These are phyloP conservation scores for Coemansia aciculifera DNA, from an alignment of 192 early-diverging fungal genomes.

Conservation along the genomic window DNA sequence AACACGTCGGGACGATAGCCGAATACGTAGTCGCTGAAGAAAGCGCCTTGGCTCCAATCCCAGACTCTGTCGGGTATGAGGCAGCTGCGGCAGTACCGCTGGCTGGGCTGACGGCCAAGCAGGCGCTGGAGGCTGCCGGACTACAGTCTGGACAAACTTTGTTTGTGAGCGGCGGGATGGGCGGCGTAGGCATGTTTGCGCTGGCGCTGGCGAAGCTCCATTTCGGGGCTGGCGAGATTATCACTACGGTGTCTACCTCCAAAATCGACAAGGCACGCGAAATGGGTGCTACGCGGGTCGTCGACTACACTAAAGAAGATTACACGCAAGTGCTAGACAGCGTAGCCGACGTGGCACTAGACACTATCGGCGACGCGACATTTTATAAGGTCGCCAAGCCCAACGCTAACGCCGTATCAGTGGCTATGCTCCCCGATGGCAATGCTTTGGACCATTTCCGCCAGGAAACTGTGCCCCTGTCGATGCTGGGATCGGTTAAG, in stretches of 20 bases:
- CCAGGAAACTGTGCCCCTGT: constrained; percentile 9
- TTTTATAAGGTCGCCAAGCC: constrained; percentile 36
- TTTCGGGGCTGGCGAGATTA: constrained; percentile 46
- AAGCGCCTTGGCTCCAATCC: constrained; percentile 29
- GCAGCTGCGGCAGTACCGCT: constrained; percentile 57
- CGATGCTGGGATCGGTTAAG: constrained; percentile 7
- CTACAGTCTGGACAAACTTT: constrained; percentile 28
- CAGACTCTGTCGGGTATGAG: constrained; percentile 32
- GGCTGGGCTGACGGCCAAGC: constrained; percentile 57
- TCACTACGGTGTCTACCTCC: constrained; percentile 54
- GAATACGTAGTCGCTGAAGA: constrained; percentile 36
- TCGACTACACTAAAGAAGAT: constrained; percentile 56
- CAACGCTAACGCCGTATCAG: constrained; percentile 19
- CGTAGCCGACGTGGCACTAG: constrained; percentile 47
- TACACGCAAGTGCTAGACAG: constrained; percentile 25
- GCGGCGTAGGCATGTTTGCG: constrained; percentile 60
- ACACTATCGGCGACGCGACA: constrained; percentile 40
- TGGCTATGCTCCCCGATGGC: constrained; percentile 36
- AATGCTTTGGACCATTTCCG: constrained; percentile 21
- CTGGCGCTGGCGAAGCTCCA: constrained; percentile 48
- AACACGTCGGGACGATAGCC: constrained; percentile 35
- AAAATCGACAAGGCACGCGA: constrained; percentile 46
- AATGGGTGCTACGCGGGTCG: constrained; percentile 53
- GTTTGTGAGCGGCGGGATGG: constrained; percentile 60
- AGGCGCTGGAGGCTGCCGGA: constrained; percentile 34